Percentiles rank a stretch among this genome's conserved stretches.
Conservation (phyloP, 257 asterid species). For the Nicotiana knightiana region DNA sequence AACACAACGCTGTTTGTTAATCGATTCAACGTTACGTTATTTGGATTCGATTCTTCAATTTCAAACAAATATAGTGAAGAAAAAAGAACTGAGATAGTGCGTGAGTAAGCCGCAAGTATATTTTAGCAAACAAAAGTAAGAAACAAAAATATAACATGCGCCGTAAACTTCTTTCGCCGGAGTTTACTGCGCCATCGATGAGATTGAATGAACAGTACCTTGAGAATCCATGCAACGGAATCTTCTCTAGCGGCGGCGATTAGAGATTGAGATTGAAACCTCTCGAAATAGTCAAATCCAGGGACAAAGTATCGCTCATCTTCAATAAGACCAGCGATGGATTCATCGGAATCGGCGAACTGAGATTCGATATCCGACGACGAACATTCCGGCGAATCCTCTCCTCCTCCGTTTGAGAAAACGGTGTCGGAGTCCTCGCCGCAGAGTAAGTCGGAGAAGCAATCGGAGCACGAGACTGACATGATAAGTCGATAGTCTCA, state of each 20-base stretch:
- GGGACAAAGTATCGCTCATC: slow-evolving; percentile 56
- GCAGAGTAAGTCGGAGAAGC: slow-evolving; percentile 94
- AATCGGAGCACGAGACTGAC: slow-evolving; percentile 78
- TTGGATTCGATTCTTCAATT: not conserved
- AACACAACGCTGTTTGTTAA: not conserved
- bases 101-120: not conserved
- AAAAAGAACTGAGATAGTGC: not conserved
- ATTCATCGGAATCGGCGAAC: slow-evolving; percentile 51
- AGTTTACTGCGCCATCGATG: not conserved
- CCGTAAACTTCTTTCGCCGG: not conserved
- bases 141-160: not conserved
- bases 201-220: slow-evolving; percentile 28
- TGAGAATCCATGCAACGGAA: slow-evolving; percentile 83
- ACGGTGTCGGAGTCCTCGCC: slow-evolving; percentile 71
- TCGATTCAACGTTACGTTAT: not conserved
- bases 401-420: slow-evolving; percentile 39
- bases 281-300: slow-evolving; percentile 32
- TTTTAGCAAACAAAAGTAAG: not conserved
- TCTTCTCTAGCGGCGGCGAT: slow-evolving; percentile 57
- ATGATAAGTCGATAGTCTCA: slow-evolving; percentile 39
- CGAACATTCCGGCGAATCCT: slow-evolving; percentile 63
- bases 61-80: not conserved
- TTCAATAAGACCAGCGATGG: slow-evolving; percentile 63
- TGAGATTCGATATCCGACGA: slow-evolving; percentile 64
- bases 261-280: slow-evolving; percentile 37